phyloP scores from a whole-genome alignment of 2,329 filamentous ascomycete species.

The Alternaria postmessia region DNA sequence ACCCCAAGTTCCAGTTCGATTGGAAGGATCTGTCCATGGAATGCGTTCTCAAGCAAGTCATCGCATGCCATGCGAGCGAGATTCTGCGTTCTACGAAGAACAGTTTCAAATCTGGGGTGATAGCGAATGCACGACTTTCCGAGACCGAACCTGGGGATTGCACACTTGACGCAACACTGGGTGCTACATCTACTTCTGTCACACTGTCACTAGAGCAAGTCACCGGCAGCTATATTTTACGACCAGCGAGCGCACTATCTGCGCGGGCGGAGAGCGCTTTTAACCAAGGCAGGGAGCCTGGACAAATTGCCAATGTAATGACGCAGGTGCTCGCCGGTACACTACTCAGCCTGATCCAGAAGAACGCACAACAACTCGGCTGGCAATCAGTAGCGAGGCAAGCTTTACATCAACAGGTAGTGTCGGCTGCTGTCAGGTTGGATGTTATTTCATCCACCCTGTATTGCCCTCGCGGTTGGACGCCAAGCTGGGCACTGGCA shows the following conservation, averaged over 20 bases:
- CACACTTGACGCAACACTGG: constrained; percentile 73
- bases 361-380: constrained; percentile 67
- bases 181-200: constrained; percentile 64
- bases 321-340: constrained; percentile 69
- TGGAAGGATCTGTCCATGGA: constrained; percentile 75
- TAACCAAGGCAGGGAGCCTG: constrained; percentile 66
- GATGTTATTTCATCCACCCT: constrained; percentile 71
- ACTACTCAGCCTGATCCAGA: constrained; percentile 68
- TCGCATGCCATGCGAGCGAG: constrained; percentile 76
- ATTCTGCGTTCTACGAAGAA: constrained; percentile 70
- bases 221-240: constrained; percentile 77
- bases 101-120: constrained; percentile 65
- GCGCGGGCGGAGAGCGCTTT: constrained; percentile 68
- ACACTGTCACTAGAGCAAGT: constrained; percentile 76
- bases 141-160: constrained; percentile 71
- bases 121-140: constrained; percentile 66
- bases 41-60: constrained; percentile 73
- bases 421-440: constrained; percentile 67
- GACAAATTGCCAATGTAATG: constrained; percentile 66
- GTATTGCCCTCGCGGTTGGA: constrained; percentile 77
- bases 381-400: constrained; percentile 63
- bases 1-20: constrained; percentile 73
- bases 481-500: constrained; percentile 74
- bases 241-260: constrained; percentile 59
- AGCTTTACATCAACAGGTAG: constrained; percentile 58